These are phyloP conservation scores for Lactarius tabidus DNA, from an alignment of 768 basidiomycete genomes.

Conservation along the genomic window DNA sequence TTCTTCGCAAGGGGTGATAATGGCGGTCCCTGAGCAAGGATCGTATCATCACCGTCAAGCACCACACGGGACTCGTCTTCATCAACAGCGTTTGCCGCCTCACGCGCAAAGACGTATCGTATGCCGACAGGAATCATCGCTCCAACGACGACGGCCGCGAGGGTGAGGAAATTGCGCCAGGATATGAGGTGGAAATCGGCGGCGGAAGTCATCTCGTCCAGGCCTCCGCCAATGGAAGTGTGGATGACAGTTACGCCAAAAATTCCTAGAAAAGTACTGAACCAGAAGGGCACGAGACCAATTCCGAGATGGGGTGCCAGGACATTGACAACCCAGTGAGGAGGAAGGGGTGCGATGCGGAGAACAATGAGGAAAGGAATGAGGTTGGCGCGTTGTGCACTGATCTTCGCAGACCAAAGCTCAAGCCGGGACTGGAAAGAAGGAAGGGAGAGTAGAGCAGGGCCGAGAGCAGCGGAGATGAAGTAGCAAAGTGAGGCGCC, in stretches of 20 bases:
- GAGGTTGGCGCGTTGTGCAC: slow-evolving; percentile 75
- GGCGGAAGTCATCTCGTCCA: slow-evolving; percentile 93
- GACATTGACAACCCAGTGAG: slow-evolving; percentile 95
- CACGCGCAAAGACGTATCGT: slow-evolving; percentile 73
- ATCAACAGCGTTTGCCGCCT: slow-evolving; percentile 43
- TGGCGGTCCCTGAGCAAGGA: slow-evolving; percentile 56
- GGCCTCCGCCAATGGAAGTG: slow-evolving; percentile 87
- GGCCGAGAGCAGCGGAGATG: slow-evolving; percentile 88
- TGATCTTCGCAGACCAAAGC: slow-evolving; percentile 75
- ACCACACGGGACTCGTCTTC: slow-evolving; percentile 36
- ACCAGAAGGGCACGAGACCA: slow-evolving; percentile 80
- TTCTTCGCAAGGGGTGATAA: slow-evolving; percentile 39
- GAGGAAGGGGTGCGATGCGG: slow-evolving; percentile 89
- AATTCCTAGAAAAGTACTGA: slow-evolving; percentile 85
- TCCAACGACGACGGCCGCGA: slow-evolving; percentile 81
- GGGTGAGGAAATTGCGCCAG: slow-evolving; percentile 82
- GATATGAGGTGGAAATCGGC: slow-evolving; percentile 93
- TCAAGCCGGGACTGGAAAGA: slow-evolving; percentile 81
- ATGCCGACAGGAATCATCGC: slow-evolving; percentile 92
- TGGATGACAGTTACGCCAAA: slow-evolving; percentile 91
- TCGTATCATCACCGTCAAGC: slow-evolving; percentile 34
- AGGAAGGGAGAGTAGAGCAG: slow-evolving; percentile 83
- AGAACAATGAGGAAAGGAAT: slow-evolving; percentile 93
- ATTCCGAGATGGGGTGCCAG: slow-evolving; percentile 92
- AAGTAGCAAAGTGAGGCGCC: slow-evolving; percentile 92